phyloP scores from a whole-genome alignment of 805 yeast genomes.

The Monosporozyma yasuniensis region DNA sequence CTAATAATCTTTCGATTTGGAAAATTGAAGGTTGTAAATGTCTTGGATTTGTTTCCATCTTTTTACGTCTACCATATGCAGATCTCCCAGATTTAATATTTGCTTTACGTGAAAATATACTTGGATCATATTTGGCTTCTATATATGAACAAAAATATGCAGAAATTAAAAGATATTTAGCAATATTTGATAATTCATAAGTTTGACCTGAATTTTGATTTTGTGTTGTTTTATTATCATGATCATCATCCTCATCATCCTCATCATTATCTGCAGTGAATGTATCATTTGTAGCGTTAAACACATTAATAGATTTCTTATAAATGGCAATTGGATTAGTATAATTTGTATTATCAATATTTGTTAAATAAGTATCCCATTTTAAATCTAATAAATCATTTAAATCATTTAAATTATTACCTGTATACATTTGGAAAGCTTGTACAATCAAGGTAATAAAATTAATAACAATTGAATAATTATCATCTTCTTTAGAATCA shows the following conservation, averaged over 20 bases:
- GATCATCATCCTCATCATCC: constrained; percentile 8
- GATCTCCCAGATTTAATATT: constrained; percentile 39
- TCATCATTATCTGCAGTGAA: constrained; percentile 13
- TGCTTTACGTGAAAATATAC: constrained; percentile 49
- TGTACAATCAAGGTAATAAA: constrained; percentile 25
- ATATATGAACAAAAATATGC: constrained; percentile 77
- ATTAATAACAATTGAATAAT: constrained; percentile 9
- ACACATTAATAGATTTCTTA: constrained; percentile 24
- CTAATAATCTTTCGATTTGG: constrained; percentile 69
- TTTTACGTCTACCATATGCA: constrained; percentile 35
- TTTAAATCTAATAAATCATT: constrained; percentile 25
- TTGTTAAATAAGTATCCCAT: constrained; percentile 20
- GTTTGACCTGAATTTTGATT: constrained; percentile 6
- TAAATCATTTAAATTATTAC: constrained; percentile 22
- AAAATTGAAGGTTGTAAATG: constrained; percentile 65
- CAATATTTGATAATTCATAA: constrained; percentile 46
- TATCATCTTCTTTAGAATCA: background rate
- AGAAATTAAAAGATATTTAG: constrained; percentile 69
- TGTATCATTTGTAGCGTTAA: constrained; percentile 29
- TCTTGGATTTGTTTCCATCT: constrained; percentile 46
- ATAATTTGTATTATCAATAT: constrained; percentile 14
- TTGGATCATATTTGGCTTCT: constrained; percentile 59
- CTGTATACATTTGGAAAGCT: constrained; percentile 28
- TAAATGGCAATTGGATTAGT: constrained; percentile 24
- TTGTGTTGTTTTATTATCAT: background rate